Evolutionary conservation across 345 rosid genomes (phyloP).

Genomic region (Populus simonii): DNA sequence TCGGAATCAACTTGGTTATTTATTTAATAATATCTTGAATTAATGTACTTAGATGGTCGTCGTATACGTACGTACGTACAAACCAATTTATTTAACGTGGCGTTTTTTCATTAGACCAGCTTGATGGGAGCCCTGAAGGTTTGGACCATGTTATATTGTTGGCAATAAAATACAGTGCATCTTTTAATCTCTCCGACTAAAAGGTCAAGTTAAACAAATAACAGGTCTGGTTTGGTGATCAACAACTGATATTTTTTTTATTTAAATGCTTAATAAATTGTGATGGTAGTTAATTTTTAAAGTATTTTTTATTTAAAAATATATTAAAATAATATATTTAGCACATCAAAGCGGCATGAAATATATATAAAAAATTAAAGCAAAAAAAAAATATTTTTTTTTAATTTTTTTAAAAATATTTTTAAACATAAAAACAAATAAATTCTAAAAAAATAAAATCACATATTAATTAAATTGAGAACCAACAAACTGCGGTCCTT

Average conservation of each 20-base stretch:
- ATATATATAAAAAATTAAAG: too few species aligned
- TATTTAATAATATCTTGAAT: neutral
- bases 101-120: constrained; percentile 22
- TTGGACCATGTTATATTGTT: constrained; percentile 12
- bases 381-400: too few species aligned
- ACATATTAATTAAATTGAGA: neutral
- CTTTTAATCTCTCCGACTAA: constrained; percentile 15
- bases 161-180: constrained; percentile 8
- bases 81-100: constrained; percentile 23
- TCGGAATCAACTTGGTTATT: constrained; percentile 25
- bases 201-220: constrained; percentile 16
- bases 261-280: too few species aligned
- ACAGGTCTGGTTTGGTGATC: constrained; percentile 24
- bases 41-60: too few species aligned
- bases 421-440: too few species aligned
- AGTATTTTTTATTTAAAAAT: too few species aligned
- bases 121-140: constrained; percentile 33
- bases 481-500: constrained; percentile 6
- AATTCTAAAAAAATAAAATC: constrained; percentile 1
- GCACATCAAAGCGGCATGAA: fast-evolving
- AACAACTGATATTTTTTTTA: constrained; percentile 14
- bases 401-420: too few species aligned
- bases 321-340: too few species aligned
- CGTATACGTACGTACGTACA: neutral
- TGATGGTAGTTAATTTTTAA: too few species aligned